Conservation (phyloP, 2,329 filamentous ascomycete species). For the Aureobasidium sp. region DNA sequence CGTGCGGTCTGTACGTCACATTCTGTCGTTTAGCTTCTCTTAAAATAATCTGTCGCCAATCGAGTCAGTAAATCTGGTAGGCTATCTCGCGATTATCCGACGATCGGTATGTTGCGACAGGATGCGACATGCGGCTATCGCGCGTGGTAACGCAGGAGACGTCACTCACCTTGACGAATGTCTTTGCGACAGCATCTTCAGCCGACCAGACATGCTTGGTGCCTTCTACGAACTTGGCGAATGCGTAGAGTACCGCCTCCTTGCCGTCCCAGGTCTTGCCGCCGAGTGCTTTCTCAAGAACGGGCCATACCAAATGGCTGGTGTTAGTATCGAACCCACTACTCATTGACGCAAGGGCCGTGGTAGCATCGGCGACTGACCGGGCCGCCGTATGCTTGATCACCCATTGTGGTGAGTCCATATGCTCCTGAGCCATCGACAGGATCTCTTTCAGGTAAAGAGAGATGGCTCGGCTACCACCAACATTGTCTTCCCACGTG, state of each 20-base stretch:
- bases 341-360: conserved; percentile 47
- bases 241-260: conserved; percentile 72
- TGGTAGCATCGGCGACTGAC: conserved; percentile 66
- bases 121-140: neutral
- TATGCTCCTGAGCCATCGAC: conserved; percentile 55
- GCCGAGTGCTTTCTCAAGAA: conserved; percentile 70
- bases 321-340: conserved; percentile 52
- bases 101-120: neutral
- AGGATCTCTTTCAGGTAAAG: conserved; percentile 82
- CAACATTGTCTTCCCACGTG: conserved; percentile 87
- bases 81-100: neutral
- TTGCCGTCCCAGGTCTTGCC: conserved; percentile 94
- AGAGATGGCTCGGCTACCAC: conserved; percentile 71
- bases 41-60: conserved; percentile 54
- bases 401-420: conserved; percentile 80
- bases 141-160: neutral
- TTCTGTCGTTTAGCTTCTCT: conserved; percentile 92
- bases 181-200: conserved; percentile 51
- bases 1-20: conserved; percentile 69
- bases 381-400: conserved; percentile 84
- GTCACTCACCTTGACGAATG: conserved; percentile 56
- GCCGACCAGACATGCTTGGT: conserved; percentile 53
- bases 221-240: conserved; percentile 68
- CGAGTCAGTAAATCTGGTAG: conserved; percentile 8
- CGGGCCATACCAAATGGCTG: conserved; percentile 67